Base-by-base conservation (phyloP, 2,329 filamentous ascomycete genomes). In the Xylaria sp. region DNA sequence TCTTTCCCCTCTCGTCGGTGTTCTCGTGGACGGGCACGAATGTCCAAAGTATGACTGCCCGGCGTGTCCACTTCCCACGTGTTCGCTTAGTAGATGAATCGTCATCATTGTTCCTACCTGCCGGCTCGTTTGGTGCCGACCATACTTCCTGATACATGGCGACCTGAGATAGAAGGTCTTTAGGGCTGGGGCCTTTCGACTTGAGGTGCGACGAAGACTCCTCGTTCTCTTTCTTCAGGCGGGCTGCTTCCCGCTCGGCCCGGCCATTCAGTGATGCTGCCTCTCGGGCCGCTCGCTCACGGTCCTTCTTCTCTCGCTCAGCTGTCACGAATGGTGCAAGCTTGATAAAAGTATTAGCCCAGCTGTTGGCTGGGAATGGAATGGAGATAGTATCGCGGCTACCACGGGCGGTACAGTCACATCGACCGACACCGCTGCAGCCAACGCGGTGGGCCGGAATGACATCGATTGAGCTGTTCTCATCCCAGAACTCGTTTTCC, bases 61-160 rank as follows among this genome's bases (percentile, higher is more conserved):
- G 86, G n/a, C 88, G 85, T 10, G 82, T 84, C 86, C 88, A 90
- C 4, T 74, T 63, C 7, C 73, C 81, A 78, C 61, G 67, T 18
- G 36, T 62, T 3, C 68, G 48, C 60, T 69, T 71, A 3, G 61
- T 48, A 1, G 65, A 58, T 10, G 69, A 33, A 15, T 67, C 64
- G 1, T 66, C 64, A 31, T 54, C 69, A 7, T 28, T 54, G 13
- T 20, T 48, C n/a, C 57, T 68, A 10, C 10, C 36, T 1, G 13
- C 49, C 18, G 46, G 73, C n/a, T 74, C 80, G 66, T 83, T 82
- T 6, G 86, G 78, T 13, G 82, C 80, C 3, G 87, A 90, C 84
- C 86, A 90, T 43, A 91, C 83, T 80, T 91, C 89, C 77, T 91
- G 89, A 77, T 89, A 88, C 89, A 91, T 91, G 76, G 87, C 87